Conservation (phyloP, 2,329 filamentous ascomycete genomes). For the Epichloe sp. region DNA sequence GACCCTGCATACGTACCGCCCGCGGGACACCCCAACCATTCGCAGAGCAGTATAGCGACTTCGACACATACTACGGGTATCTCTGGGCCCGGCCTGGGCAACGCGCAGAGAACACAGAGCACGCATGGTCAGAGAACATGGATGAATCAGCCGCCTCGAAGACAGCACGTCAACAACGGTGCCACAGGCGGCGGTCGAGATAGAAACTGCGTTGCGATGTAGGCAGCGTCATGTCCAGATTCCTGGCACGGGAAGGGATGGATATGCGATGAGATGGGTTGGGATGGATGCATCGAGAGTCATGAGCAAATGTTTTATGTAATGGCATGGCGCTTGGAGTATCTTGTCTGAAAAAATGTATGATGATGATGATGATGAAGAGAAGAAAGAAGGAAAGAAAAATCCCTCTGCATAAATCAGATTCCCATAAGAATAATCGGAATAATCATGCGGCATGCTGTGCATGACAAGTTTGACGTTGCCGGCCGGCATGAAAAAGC, state of each 20-base stretch:
- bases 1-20: slow-evolving; percentile 39
- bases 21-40: slow-evolving; percentile 36
- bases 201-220: slow-evolving; percentile 36
- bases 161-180: slow-evolving; percentile 6
- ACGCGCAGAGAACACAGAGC: neutral
- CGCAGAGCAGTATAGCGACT: slow-evolving; percentile 21
- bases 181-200: slow-evolving; percentile 10
- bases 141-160: slow-evolving; percentile 6
- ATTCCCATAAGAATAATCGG: no score
- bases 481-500: no score
- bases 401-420: no score
- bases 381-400: no score
- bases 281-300: neutral
- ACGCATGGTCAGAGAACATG: neutral
- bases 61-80: slow-evolving; percentile 4
- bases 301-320: neutral
- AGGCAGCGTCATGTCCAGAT: slow-evolving; percentile 4
- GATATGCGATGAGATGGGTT: neutral
- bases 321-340: slow-evolving; percentile 4
- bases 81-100: neutral
- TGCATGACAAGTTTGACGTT: no score
- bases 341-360: neutral
- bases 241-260: neutral
- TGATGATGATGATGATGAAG: no score
- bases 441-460: no score